Base-by-base conservation (phyloP, 2,329 filamentous ascomycete genomes). In the Fusarium liriodendri region DNA sequence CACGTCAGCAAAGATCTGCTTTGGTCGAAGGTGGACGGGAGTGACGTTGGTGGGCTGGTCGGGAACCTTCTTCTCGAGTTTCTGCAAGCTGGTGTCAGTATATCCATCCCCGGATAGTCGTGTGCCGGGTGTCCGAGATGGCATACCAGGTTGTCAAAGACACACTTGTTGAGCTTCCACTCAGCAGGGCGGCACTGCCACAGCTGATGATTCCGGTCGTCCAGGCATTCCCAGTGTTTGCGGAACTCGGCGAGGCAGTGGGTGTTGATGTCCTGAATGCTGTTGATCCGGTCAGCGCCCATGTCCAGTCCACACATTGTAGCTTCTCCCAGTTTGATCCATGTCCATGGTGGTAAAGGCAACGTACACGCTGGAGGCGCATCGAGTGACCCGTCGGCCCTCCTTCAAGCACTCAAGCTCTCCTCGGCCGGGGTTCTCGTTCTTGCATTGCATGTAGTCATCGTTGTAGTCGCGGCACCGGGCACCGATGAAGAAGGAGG, bases 371-470 rank as follows among this genome's bases (percentile, higher is more conserved):
- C 95, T 97, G 78, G 94, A 92, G 69, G 97, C 97, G 88, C 97
- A 99, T 86, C 97, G 91, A 78, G 97, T 99, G 72, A 99, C 97
- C 85, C 97, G 94, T 83, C 97, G 91, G 66, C 97, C 97, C 87
- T 99, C 97, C 89, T 94, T 96, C 89, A 99, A 87, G 86, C 97
- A 99, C 78, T 98, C 94, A 74, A 97, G 85, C 88, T 99, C 97
- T 83, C 95, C 97, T 84, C 90, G 91, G 79, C 97, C 97, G 73
- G 94, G 93, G 80, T 95, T 92, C 86, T 98, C 95, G 78, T 91
- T 94, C 92, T 99, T 99, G 93, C 97, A 99, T 88, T 97, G 94
- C 96, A 99, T 99, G 87, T 93, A 99, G 86, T 99, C 97, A 88
- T 99, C 97, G 85, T 98, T 98, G 89, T 95, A 99, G 72, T 94